Percentiles rank a stretch among this genome's conserved stretches.
Conservation (phyloP, 768 basidiomycete species). For the Leccinum rimulosum region DNA sequence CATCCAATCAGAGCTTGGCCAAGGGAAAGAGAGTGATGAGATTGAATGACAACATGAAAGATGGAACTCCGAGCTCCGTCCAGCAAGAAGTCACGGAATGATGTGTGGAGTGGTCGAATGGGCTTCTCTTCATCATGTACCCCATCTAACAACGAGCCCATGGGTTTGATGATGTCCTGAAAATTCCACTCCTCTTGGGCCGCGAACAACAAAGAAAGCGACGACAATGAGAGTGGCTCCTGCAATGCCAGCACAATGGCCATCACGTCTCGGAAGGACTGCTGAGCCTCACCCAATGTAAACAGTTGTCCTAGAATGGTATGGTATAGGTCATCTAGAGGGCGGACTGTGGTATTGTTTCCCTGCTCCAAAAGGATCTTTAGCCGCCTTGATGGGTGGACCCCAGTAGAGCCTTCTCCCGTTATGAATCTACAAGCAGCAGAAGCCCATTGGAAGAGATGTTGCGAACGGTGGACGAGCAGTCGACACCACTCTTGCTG, state of each 20-base stretch:
- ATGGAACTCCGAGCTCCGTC: not conserved
- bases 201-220: not conserved
- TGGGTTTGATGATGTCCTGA: not conserved
- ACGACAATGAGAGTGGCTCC: not conserved
- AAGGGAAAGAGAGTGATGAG: not conserved
- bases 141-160: not conserved
- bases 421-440: not conserved
- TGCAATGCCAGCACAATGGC: not conserved
- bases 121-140: not conserved
- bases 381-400: accelerated
- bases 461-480: not conserved
- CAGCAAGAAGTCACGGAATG: not conserved
- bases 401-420: accelerated
- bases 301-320: not conserved
- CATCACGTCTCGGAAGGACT: not conserved
- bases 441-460: not conserved
- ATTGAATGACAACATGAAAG: not conserved
- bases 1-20: not conserved
- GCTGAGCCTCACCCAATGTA: not conserved
- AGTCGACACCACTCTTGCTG: not conserved
- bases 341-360: not conserved
- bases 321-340: not conserved
- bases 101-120: not conserved
- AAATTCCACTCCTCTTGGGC: not conserved
- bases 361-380: not conserved